These are phyloP conservation scores for Rhexocercosporidium sp. DNA, from an alignment of 2,329 filamentous ascomycete genomes.

Conservation along the genomic window DNA sequence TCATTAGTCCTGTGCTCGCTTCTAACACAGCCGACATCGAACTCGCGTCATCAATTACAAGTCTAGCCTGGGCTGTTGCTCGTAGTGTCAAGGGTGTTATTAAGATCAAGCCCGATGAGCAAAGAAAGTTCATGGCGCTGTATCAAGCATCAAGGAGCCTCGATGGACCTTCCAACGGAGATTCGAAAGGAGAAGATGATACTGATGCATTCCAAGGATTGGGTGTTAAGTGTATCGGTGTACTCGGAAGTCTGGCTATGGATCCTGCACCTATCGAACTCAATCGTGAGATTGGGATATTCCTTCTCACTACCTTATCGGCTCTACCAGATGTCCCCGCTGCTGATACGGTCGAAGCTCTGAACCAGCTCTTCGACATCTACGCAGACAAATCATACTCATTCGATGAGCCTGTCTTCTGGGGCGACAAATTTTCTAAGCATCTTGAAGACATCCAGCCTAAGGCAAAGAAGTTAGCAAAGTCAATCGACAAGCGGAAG, in stretches of 20 bases:
- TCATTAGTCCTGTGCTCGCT: slow-evolving; percentile 61
- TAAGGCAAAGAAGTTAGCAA: slow-evolving; percentile 61
- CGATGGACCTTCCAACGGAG: slow-evolving; percentile 25
- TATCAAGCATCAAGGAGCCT: slow-evolving; percentile 62
- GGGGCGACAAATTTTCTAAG: slow-evolving; percentile 63
- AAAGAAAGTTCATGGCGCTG: slow-evolving; percentile 67
- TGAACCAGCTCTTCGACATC: slow-evolving; percentile 71
- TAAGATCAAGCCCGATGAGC: slow-evolving; percentile 58
- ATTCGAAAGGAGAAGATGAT: slow-evolving; percentile 36
- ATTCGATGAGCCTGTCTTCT: slow-evolving; percentile 68
- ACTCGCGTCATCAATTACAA: slow-evolving; percentile 66
- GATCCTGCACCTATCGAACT: slow-evolving; percentile 56
- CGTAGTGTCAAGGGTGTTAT: slow-evolving; percentile 57
- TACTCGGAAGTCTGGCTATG: slow-evolving; percentile 66
- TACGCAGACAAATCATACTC: slow-evolving; percentile 65
- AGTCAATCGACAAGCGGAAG: slow-evolving; percentile 65
- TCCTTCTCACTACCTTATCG: slow-evolving; percentile 61
- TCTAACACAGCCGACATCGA: slow-evolving; percentile 65
- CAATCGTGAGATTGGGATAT: slow-evolving; percentile 68
- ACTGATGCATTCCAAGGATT: slow-evolving; percentile 64
- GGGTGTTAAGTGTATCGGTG: slow-evolving; percentile 69
- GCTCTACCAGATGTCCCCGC: slow-evolving; percentile 56
- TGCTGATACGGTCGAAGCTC: slow-evolving; percentile 65
- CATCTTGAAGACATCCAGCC: slow-evolving; percentile 61
- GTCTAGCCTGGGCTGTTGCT: slow-evolving; percentile 69